phyloP scores from a whole-genome alignment of 2,329 filamentous ascomycete species.

The Chrysoporthe cubensis region DNA sequence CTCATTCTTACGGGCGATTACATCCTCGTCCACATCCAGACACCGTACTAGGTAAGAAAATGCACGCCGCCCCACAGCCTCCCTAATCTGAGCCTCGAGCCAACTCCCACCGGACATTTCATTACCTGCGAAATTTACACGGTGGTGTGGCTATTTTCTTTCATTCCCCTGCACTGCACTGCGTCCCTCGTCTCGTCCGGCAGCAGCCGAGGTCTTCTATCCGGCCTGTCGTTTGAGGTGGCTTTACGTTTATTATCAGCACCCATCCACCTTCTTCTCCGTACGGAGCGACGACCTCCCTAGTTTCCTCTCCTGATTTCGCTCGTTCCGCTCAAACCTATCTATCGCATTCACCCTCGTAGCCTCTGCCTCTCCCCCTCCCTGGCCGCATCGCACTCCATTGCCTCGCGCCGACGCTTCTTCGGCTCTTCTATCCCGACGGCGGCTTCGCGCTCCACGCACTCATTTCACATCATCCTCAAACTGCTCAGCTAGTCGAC shows the following conservation, averaged over 20 bases:
- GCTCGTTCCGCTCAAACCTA: not conserved
- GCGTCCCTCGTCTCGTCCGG: not conserved
- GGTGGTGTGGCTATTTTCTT: constrained; percentile 19
- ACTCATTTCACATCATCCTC: constrained; percentile 6
- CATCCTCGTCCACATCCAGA: constrained; percentile 8
- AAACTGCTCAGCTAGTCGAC: not conserved
- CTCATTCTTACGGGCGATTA: not conserved
- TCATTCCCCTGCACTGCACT: not conserved
- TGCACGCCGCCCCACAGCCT: constrained; percentile 12
- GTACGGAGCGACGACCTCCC: constrained; percentile 1
- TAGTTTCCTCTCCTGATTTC: constrained; percentile 13
- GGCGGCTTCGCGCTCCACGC: constrained; percentile 1
- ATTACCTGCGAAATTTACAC: constrained; percentile 10
- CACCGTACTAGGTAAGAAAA: constrained; percentile 24
- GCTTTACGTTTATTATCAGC: constrained; percentile 19
- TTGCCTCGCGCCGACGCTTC: not conserved
- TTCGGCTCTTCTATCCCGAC: not conserved
- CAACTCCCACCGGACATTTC: constrained; percentile 3
- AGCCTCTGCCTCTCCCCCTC: not conserved
- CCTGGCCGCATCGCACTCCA: not conserved
- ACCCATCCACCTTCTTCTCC: constrained; percentile 12
- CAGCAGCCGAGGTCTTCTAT: constrained; percentile 1
- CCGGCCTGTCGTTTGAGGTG: constrained; percentile 6
- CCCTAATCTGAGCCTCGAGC: constrained; percentile 9
- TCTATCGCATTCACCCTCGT: not conserved